phyloP scores from a whole-genome alignment of 352 stramenopile genomes.

The Globisporangium mamillatum region DNA sequence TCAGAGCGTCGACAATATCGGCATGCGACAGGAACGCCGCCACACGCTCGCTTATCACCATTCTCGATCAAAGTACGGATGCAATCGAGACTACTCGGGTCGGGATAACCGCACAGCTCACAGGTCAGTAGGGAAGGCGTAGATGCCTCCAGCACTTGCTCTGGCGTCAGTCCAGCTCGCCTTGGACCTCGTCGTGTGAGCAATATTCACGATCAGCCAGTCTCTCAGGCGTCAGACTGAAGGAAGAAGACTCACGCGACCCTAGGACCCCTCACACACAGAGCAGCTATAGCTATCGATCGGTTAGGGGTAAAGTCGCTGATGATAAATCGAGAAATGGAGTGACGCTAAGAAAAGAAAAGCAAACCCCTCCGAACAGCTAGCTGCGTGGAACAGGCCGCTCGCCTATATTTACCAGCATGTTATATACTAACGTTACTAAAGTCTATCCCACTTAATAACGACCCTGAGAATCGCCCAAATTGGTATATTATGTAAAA shows the following conservation, averaged over 20 bases:
- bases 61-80: not conserved
- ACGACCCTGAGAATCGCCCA: too few relatives aligned
- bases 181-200: not conserved
- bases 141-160: not conserved
- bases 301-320: not conserved
- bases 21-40: slow-evolving; percentile 41
- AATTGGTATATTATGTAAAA: too few relatives aligned
- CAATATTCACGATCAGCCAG: not conserved
- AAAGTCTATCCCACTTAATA: too few relatives aligned
- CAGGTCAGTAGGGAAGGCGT: not conserved
- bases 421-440: too few relatives aligned
- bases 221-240: not conserved
- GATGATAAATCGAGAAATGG: slow-evolving; percentile 5
- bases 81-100: not conserved
- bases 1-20: slow-evolving; percentile 39
- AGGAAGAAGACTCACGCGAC: too few relatives aligned
- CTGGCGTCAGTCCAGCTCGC: not conserved
- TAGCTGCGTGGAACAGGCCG: not conserved
- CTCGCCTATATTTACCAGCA: not conserved
- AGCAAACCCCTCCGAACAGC: not conserved
- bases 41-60: slow-evolving; percentile 46
- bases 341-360: slow-evolving; percentile 5
- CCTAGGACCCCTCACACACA: too few relatives aligned
- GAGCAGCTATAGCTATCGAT: not conserved
- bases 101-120: not conserved